Base-by-base conservation (phyloP, 2,329 filamentous ascomycete genomes). In the Scopulariopsis brevicaulis region DNA sequence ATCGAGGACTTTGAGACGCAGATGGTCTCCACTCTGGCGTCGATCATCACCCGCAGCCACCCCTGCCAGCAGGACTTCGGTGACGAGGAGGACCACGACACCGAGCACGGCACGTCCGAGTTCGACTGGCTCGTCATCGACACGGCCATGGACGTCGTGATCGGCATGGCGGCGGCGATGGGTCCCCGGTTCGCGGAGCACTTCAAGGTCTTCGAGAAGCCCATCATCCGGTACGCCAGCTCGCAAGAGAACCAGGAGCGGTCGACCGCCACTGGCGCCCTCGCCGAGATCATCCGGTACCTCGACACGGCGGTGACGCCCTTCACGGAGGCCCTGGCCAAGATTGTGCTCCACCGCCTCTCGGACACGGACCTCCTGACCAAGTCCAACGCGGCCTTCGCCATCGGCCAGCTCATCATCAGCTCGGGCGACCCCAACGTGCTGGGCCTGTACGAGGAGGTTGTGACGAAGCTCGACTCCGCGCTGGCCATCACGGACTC, bases 111-210 rank as follows among this genome's bases (percentile, higher is more conserved):
- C 69, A 88, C 87, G 34, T 96, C 93, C 2, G 94, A 99, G 75
- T 96, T 96, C 67, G 94, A 97, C 77, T 97, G 94, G 94, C 83
- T 96, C 20, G 87, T 96, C 56, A 87, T 97, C 58, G 94, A 99
- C 75, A 96, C 91, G 11, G 92, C 90, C 40, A 82, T 97, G 58
- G 94, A 97, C 63, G 90, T 96, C 53, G 79, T 96, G 55, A 90
- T 90, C 56, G 90, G 89, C 43, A 82, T 97, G 48, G 86, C 92
- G 22, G 83, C 84, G 53, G 90, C 90, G 35, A 84, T 97, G 15
- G 94, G 94, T 46, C 71, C 81, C 24, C 84, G 85, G 64, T 97
- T 96, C 66, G 80, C 81, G 58, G 87, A 96, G 76, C 78, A 96
- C 61, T 97, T 91, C 90, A 95, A 96, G 79, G 85, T 96, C 65